Evolutionary conservation across 2,329 filamentous ascomycete species (phyloP).

Genomic region (Eutypa lata): DNA sequence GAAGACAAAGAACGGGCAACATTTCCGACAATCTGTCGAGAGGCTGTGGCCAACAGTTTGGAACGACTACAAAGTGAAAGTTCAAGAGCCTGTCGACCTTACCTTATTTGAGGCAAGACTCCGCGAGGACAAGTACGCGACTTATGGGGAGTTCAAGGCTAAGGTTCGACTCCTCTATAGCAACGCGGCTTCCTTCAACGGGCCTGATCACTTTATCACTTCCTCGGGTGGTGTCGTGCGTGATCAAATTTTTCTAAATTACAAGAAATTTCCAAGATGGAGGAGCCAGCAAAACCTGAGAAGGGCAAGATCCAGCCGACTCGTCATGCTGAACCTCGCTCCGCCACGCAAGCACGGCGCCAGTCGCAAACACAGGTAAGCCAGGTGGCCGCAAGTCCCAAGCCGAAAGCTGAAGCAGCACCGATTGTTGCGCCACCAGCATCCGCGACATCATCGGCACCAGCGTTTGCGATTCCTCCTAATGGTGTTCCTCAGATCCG

Average conservation of each 20-base stretch:
- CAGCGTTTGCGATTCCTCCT: conserved; percentile 72
- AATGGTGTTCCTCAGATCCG: conserved; percentile 80
- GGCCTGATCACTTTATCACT: conserved; percentile 70
- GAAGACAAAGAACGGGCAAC: conserved; percentile 76
- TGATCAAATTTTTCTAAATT: conserved; percentile 49
- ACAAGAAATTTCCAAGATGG: conserved; percentile 36
- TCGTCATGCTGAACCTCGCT: conserved; percentile 43
- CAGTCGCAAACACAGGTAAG: conserved; percentile 27
- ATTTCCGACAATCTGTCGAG: conserved; percentile 77
- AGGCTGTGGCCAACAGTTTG: conserved; percentile 73
- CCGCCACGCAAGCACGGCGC: conserved; percentile 32
- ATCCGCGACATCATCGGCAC: conserved; percentile 40
- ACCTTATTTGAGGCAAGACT: conserved; percentile 77
- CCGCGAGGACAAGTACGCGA: conserved; percentile 65
- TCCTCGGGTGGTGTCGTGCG: conserved; percentile 53
- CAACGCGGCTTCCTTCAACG: conserved; percentile 83
- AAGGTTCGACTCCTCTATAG: conserved; percentile 76
- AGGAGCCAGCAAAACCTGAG: conserved; percentile 59
- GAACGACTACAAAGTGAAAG: conserved; percentile 63
- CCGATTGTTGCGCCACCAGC: conserved; percentile 26
- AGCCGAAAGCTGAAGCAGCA: conserved; percentile 29
- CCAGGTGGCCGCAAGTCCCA: conserved; percentile 33
- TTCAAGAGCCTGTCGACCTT: conserved; percentile 82
- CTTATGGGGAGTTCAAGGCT: conserved; percentile 67
- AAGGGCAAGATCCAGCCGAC: conserved; percentile 51